Base-by-base conservation (phyloP, 768 basidiomycete genomes). In the Suillus sp. region DNA sequence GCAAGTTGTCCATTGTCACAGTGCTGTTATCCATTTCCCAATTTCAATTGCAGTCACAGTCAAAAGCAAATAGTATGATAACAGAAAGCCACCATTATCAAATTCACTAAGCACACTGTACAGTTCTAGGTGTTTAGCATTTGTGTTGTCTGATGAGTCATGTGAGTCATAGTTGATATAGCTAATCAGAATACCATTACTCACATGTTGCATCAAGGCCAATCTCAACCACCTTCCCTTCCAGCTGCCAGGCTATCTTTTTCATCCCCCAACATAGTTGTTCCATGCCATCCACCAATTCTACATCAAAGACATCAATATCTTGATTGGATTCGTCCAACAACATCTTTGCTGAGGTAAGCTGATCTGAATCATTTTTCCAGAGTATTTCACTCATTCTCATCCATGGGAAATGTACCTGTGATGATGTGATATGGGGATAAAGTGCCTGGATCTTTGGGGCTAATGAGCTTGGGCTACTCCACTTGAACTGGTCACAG, bases 341-440 rank as follows among this genome's bases (percentile, higher is more conserved):
- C 35, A 76, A 66, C 20, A 54, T 63, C 53, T 59, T 54, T 27
- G 74, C 72, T 4, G 70, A 75, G 25, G 62, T 60, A 7, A 76
- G 50, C 47, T 72, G 75, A 25, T 51, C 34, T 42, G 68, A 54
- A n/a, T 71, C 68, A 35, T 62, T 55, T 4, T 65, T 62, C 75
- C 73, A 75, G 20, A 67, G 62, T 2, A 61, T 59, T 51, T 75
- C 58, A 54, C 75, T 77, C 62, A 72, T 66, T 6, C 7, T 32
- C 32, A 6, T 32, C 32, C 32, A 32, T 32, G 32, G 4, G 4
- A 2, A 32, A 32, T 32, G 32, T 32, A 32, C 32, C 32, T 32
- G 32, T 32, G 32, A 32, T 32, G 32, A 5, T 4, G 32, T 32
- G 32, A 32, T 32, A 32, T 32, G 7, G 32, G 32, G 32, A 32